These are phyloP conservation scores for Steccherinum ochraceum DNA, from an alignment of 768 basidiomycete genomes.

Conservation along the genomic window DNA sequence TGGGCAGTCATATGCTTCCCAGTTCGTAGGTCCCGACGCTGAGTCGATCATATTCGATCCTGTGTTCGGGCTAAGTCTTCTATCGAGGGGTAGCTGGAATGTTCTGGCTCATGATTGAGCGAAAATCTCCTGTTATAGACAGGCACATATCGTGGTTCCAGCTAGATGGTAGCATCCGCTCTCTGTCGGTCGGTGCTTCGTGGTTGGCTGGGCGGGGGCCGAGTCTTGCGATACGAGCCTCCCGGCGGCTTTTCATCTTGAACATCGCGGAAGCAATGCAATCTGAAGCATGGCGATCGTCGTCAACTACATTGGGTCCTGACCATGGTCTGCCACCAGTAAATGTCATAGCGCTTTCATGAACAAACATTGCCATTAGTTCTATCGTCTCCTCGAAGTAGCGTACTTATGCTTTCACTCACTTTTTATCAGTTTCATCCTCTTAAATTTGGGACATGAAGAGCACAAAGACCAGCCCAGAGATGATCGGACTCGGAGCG, in stretches of 20 bases:
- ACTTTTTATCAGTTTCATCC: neutral
- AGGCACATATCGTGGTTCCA: neutral
- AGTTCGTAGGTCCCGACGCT: neutral
- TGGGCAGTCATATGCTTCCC: neutral
- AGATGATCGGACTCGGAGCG: neutral
- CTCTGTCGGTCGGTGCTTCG: neutral
- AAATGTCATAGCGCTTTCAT: neutral
- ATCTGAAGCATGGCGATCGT: neutral
- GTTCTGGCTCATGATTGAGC: neutral
- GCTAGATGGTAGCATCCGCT: neutral
- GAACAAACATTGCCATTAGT: neutral
- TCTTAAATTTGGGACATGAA: too few relatives aligned
- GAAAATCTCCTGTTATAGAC: neutral
- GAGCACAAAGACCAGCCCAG: neutral
- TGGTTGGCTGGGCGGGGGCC: neutral
- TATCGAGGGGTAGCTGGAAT: neutral
- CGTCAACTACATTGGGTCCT: neutral
- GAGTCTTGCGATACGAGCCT: neutral
- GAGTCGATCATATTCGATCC: neutral
- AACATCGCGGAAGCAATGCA: neutral
- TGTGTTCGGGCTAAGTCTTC: neutral
- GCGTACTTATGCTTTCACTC: too few relatives aligned
- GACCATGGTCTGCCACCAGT: neutral
- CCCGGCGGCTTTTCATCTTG: neutral
- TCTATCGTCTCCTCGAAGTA: too few relatives aligned